Base-by-base conservation (phyloP, 805 yeast genomes). In the Zygosaccharomyces pseudorouxii region DNA sequence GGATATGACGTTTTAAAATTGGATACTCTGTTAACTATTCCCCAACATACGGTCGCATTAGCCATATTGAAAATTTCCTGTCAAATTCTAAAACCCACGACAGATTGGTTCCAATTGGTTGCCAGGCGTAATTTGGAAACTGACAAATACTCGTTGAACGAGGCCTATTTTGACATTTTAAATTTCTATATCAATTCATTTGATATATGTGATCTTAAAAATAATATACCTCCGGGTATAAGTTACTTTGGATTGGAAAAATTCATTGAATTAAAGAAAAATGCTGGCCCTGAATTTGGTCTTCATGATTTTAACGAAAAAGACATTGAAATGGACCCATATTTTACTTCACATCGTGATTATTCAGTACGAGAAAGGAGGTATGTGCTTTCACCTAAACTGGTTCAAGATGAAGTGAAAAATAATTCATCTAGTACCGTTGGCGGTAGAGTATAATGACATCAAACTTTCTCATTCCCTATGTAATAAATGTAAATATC, bases 11-110 rank as follows among this genome's bases (percentile, higher is more conserved):
- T 81, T 9, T 79, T 82, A 60, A 77, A 81, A 47, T 80, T 95
- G 2, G 87, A 86, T 31, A 72, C 84, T 14, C 74, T 81, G 8
- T 66, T 89, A 30, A 82, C 79, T 57, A 75, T 80, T 7, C 93
- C 96, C 1, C 82, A 87, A 3, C 92, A 88, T 62, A 75, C 83
- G 23, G 78, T 84, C 28, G 89, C 96, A 0, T 60, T 87, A 45
- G 85, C 88, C 3, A 75, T 80, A 25, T 65, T 89, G 38, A 78
- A 78, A 38, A 71, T 88, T 25, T 79, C 92, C 1, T 71, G 74
- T 37, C 79, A 78, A 56, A 56, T 83, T 37, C 64, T 73, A 40
- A 60, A 65, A 1, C 42, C 48, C 2, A 48, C 49, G 10, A 38
- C 49, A 16, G 36, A 49, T 35, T 57, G 60, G 61, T 52, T 64